These are phyloP conservation scores for Singerocomus inundabilis DNA, from an alignment of 1,284 basidiomycete genomes.

Conservation along the genomic window DNA sequence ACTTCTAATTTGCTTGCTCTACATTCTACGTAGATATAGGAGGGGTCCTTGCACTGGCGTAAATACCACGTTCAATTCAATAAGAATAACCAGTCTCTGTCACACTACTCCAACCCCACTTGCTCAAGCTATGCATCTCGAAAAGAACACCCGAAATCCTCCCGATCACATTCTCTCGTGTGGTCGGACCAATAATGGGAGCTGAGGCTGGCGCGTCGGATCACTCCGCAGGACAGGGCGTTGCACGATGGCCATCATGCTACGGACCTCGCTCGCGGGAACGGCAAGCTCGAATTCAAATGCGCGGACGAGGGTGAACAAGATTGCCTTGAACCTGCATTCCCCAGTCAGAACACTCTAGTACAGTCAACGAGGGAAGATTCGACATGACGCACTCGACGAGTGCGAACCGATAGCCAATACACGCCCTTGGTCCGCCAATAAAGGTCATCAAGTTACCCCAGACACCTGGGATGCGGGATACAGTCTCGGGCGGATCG, in stretches of 20 bases:
- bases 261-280: slow-evolving; percentile 40
- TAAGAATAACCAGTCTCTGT: too few relatives aligned
- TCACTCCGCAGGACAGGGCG: slow-evolving; percentile 38
- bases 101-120: too few relatives aligned
- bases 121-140: too few relatives aligned
- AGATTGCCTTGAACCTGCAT: slow-evolving; percentile 52
- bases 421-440: slow-evolving; percentile 59
- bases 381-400: slow-evolving; percentile 47
- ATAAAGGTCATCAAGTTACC: slow-evolving; percentile 60
- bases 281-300: slow-evolving; percentile 56
- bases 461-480: slow-evolving; percentile 56
- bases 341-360: background rate
- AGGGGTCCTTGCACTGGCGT: too few relatives aligned
- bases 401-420: slow-evolving; percentile 70
- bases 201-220: slow-evolving; percentile 4
- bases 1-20: too few relatives aligned
- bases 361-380: too few relatives aligned
- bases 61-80: too few relatives aligned
- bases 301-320: slow-evolving; percentile 55
- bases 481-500: slow-evolving; percentile 42
- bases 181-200: too few relatives aligned
- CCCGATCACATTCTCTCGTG: too few relatives aligned
- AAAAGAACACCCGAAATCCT: too few relatives aligned
- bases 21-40: too few relatives aligned
- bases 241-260: slow-evolving; percentile 38